These are phyloP conservation scores for Haplosporangium sp. DNA, from an alignment of 371 early-diverging fungal species.

Conservation along the genomic window DNA sequence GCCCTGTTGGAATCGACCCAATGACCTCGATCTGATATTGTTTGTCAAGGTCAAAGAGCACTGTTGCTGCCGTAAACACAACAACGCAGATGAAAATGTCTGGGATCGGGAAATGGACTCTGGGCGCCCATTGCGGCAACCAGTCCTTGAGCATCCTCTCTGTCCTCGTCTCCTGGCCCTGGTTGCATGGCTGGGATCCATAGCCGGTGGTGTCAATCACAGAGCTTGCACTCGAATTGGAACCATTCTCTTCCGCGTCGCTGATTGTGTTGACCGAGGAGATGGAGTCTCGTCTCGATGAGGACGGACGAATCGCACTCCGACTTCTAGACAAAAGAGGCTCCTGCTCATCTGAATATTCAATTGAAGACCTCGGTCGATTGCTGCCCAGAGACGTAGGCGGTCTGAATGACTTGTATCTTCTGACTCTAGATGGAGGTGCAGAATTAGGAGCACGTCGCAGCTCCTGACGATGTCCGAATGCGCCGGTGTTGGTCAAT, in stretches of 20 bases:
- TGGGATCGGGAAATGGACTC: constrained; percentile 58
- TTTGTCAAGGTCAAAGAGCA: constrained; percentile 43
- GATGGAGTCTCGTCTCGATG: neutral
- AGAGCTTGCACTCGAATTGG: constrained; percentile 8
- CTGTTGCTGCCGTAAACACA: constrained; percentile 43
- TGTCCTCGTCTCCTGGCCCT: neutral
- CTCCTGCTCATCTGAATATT: constrained; percentile 13
- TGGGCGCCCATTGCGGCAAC: constrained; percentile 15
- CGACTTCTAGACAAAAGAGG: constrained; percentile 7
- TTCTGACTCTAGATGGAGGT: constrained; percentile 7
- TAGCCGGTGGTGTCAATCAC: neutral
- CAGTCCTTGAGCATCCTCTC: neutral
- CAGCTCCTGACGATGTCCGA: constrained; percentile 24
- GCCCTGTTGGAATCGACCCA: constrained; percentile 59
- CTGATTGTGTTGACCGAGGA: neutral
- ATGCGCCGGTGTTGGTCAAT: constrained; percentile 36
- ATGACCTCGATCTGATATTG: constrained; percentile 55
- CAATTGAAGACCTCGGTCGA: neutral
- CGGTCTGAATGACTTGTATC: constrained; percentile 28
- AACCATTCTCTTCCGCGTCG: neutral
- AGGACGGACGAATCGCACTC: neutral
- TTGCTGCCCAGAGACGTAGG: constrained; percentile 2
- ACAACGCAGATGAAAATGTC: constrained; percentile 57
- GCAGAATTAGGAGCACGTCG: constrained; percentile 1
- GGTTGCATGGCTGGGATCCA: neutral